Conservation (phyloP, 2,329 filamentous ascomycete species). For the Microsporum canis region DNA sequence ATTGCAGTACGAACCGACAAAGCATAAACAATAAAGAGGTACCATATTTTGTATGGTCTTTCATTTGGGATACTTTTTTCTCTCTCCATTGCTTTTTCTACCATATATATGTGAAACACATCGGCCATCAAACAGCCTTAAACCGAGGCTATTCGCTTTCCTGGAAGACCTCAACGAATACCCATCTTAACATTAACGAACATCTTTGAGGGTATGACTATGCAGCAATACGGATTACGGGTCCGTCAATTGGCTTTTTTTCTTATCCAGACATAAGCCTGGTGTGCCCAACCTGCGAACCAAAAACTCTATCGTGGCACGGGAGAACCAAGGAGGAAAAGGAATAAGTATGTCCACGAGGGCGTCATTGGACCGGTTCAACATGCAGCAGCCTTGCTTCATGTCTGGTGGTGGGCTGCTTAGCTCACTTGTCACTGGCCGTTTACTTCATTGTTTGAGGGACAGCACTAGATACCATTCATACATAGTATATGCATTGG, state of each 20-base stretch:
- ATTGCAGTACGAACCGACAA: not conserved
- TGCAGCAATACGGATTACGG: not conserved
- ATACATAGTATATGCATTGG: not conserved
- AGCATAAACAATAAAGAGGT: constrained; percentile 1
- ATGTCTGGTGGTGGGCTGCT: not conserved
- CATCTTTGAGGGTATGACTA: not conserved
- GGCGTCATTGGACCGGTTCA: not conserved
- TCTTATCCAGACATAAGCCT: not conserved
- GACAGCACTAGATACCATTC: not conserved
- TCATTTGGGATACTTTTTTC: not conserved
- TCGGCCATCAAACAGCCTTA: not conserved
- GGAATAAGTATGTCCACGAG: not conserved
- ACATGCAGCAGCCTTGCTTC: not conserved
- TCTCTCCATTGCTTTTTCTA: not conserved
- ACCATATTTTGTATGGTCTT: not conserved
- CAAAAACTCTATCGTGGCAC: not conserved
- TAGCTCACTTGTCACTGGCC: not conserved
- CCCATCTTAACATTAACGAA: not conserved
- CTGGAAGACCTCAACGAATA: not conserved
- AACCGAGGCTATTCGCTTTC: not conserved
- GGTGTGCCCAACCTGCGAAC: not conserved
- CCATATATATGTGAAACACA: not conserved
- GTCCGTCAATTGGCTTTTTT: not conserved
- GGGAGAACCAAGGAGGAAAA: not conserved
- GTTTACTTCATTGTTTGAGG: not conserved